Evolutionary conservation across 108 stramenopile genomes (phyloP).

Genomic region (Skeletonema tropicum): DNA sequence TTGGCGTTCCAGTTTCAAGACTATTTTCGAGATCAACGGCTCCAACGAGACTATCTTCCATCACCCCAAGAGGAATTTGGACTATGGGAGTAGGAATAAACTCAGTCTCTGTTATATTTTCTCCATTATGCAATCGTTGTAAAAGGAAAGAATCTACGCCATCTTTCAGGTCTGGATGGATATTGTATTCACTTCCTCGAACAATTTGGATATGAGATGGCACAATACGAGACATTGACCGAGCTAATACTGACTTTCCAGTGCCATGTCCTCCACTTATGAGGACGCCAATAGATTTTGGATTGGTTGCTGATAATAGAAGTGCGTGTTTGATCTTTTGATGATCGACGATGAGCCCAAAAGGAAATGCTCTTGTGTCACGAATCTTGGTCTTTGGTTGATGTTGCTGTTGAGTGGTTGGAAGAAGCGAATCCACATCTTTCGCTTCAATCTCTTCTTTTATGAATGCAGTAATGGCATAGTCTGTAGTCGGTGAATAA

Average conservation of each 20-base stretch:
- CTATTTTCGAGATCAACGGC: constrained; percentile 67
- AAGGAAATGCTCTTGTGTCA: constrained; percentile 59
- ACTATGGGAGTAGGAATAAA: constrained; percentile 65
- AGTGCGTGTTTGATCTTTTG: constrained; percentile 70
- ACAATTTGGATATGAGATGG: constrained; percentile 59
- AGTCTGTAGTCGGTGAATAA: background rate
- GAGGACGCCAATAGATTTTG: constrained; percentile 66
- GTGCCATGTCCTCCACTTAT: constrained; percentile 75
- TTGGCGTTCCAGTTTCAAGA: constrained; percentile 58
- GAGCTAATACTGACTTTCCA: constrained; percentile 67
- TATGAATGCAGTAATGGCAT: background rate
- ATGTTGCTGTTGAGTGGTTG: background rate
- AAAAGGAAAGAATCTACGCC: constrained; percentile 59
- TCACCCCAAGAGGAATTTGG: constrained; percentile 70
- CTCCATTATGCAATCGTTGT: constrained; percentile 37
- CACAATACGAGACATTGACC: constrained; percentile 60
- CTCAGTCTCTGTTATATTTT: constrained; percentile 58
- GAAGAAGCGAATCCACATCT: background rate
- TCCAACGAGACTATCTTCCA: constrained; percentile 75
- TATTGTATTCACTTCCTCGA: constrained; percentile 56
- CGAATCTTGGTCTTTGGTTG: constrained; percentile 4
- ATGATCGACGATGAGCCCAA: constrained; percentile 71
- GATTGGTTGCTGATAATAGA: constrained; percentile 65
- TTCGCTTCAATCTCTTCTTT: constrained; percentile 4
- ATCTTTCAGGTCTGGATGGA: constrained; percentile 52